Evolutionary conservation across 129 eudicot genomes (phyloP), one percentile per base, ranked within the genome.

Genomic region (Pulicaria dysenterica): DNA sequence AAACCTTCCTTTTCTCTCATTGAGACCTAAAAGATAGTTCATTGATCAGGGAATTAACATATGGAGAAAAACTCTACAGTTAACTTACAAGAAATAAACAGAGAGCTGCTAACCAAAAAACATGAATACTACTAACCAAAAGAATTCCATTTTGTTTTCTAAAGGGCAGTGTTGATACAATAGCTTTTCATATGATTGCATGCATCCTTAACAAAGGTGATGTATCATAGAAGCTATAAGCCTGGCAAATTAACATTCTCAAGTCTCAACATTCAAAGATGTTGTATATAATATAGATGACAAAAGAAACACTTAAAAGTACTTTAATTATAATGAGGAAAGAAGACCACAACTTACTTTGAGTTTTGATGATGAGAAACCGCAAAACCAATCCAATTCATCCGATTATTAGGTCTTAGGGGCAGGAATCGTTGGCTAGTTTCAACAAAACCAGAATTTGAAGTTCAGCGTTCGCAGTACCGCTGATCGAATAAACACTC

Each of bases 301-400:
- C 24, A 59, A 47, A 50, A 73, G 12, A 0, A 11, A 48, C 70
- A 48, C 49, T 60, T 61, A n/a, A 3, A 5, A 47, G 60, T 16
- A 73, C 49, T 10, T 61, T n/a, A n/a, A n/a, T n/a, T n/a, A n/a
- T 47, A 38, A 69, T 44, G 56, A 7, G 10, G 60, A 67, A 10
- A 14, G 54, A 9, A 72, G 44, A 31, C 58, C 50, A 68, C 17
- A 66, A 58, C 76, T 73, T 87, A 91, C 97, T 91, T 91, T 67
- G 81, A 84, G 79, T 95, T 95, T 43, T 91, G 73, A 83, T 95
- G 99, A 64, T 95, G 96, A 51, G 99, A 76, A 66, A 91, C 99
- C 2, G 99, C 97, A 86, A 95, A 95, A 45, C 99, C 99, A 81
- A 95, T 95, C 99, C 99, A 95, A 77, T 95, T 95, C 99, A 95